These are phyloP conservation scores for Cryptosporidium baileyi DNA, from an alignment of 169 alveolate species.

Conservation along the genomic window DNA sequence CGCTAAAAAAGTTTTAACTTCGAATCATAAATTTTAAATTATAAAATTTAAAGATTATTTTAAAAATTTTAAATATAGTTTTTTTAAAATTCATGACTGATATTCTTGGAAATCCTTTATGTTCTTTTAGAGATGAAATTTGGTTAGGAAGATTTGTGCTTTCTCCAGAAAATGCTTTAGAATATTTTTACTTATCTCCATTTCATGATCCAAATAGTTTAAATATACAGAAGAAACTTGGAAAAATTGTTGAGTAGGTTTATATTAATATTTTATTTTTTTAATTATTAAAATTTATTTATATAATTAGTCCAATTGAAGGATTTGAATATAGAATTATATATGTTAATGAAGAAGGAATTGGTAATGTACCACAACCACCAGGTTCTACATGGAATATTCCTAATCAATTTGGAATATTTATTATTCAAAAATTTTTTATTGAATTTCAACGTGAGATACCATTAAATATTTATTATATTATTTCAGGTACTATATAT, in stretches of 20 bases:
- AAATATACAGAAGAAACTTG: slow-evolving; percentile 43
- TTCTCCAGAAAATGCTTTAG: slow-evolving; percentile 41
- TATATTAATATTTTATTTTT: not conserved
- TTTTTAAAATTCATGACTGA: slow-evolving; percentile 60
- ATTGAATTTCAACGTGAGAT: slow-evolving; percentile 56
- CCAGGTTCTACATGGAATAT: slow-evolving; percentile 67
- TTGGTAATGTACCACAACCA: slow-evolving; percentile 45
- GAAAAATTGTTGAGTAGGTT: slow-evolving; percentile 27
- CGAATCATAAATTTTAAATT: too few species aligned
- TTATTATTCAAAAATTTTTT: slow-evolving; percentile 45
- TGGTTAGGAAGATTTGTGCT: slow-evolving; percentile 51
- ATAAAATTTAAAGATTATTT: too few species aligned
- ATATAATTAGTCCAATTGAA: not conserved
- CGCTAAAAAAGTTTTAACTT: too few species aligned
- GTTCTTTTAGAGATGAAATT: slow-evolving; percentile 59
- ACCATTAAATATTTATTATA: slow-evolving; percentile 53
- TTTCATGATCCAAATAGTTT: slow-evolving; percentile 59
- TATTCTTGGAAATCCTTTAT: slow-evolving; percentile 31
- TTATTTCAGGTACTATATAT: slow-evolving; percentile 54
- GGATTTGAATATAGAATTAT: slow-evolving; percentile 52
- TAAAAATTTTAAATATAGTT: too few species aligned
- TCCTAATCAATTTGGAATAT: slow-evolving; percentile 65
- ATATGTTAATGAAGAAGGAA: slow-evolving; percentile 53
- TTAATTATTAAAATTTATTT: not conserved
- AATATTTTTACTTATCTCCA: slow-evolving; percentile 51